A percentile compares a stretch with the other conserved stretches of the same genome.
Conservation (phyloP, 495 filamentous ascomycete species). For the Opeltia flavorubescens region DNA sequence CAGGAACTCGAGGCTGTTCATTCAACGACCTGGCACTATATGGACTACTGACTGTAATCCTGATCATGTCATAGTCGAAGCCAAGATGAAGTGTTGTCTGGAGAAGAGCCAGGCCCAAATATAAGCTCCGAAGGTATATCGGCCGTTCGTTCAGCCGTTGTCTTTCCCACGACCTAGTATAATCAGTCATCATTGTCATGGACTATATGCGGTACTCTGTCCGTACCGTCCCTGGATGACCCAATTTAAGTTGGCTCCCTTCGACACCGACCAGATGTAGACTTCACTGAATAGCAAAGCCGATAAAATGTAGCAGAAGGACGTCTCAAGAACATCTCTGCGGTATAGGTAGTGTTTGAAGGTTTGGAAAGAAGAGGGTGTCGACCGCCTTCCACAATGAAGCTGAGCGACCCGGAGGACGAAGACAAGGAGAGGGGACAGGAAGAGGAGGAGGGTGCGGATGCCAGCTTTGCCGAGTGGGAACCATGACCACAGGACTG, state of each 20-base stretch:
- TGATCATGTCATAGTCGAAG: slow-evolving; percentile 58
- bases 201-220: background rate
- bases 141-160: slow-evolving; percentile 75
- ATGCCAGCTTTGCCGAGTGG: slow-evolving; percentile 63
- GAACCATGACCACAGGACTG: slow-evolving; percentile 79
- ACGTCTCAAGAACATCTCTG: slow-evolving; percentile 48
- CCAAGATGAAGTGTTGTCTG: slow-evolving; percentile 60
- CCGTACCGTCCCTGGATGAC: slow-evolving; percentile 48
- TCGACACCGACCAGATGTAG: slow-evolving; percentile 63
- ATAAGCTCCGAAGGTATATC: slow-evolving; percentile 61
- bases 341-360: slow-evolving; percentile 39
- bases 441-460: slow-evolving; percentile 57
- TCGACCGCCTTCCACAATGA: slow-evolving; percentile 55
- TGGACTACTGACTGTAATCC: slow-evolving; percentile 34
- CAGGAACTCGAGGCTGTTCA: slow-evolving; percentile 22
- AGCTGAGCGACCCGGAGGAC: slow-evolving; percentile 77
- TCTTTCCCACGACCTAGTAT: slow-evolving; percentile 50
- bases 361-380: slow-evolving; percentile 49
- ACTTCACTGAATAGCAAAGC: slow-evolving; percentile 70
- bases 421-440: slow-evolving; percentile 51
- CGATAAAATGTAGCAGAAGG: slow-evolving; percentile 60
- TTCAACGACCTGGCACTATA: slow-evolving; percentile 22
- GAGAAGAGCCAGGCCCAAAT: slow-evolving; percentile 49
- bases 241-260: slow-evolving; percentile 51
- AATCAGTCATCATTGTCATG: slow-evolving; percentile 1